phyloP scores from a whole-genome alignment of 1,284 basidiomycete species.

The Caloboletus firmus region DNA sequence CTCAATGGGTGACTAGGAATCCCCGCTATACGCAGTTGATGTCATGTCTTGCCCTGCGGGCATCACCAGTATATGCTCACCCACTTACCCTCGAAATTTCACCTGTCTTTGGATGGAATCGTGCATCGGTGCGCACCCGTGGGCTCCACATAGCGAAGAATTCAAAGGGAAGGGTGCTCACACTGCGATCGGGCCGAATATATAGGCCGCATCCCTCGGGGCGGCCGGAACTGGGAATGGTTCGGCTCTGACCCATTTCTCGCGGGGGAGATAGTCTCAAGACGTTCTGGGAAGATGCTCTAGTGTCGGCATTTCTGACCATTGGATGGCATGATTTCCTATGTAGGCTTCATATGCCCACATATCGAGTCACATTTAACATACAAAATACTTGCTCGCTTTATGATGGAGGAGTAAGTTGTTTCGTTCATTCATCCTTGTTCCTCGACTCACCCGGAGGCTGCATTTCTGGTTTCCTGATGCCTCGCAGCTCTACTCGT shows the following conservation, averaged over 20 bases:
- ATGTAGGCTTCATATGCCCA: too few relatives aligned
- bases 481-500: too few relatives aligned
- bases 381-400: too few relatives aligned
- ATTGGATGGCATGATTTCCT: too few relatives aligned
- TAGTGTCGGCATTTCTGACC: too few relatives aligned
- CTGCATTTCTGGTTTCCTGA: too few relatives aligned
- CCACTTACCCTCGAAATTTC: not conserved
- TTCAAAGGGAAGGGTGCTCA: slow-evolving; percentile 71
- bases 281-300: too few relatives aligned
- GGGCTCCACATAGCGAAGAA: slow-evolving; percentile 67
- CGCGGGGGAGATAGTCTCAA: too few relatives aligned
- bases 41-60: slow-evolving; percentile 50
- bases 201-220: slow-evolving; percentile 41
- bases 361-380: too few relatives aligned
- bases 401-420: too few relatives aligned
- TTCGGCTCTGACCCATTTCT: slow-evolving; percentile 66
- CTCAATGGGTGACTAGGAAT: slow-evolving; percentile 36
- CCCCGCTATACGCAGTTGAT: slow-evolving; percentile 39
- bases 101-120: slow-evolving; percentile 13
- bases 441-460: too few relatives aligned
- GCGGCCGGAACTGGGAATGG: slow-evolving; percentile 70
- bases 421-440: too few relatives aligned
- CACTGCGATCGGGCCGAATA: slow-evolving; percentile 57
- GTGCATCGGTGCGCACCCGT: slow-evolving; percentile 50
- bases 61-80: slow-evolving; percentile 44